Conservation (phyloP, 352 stramenopile genomes). For the Blastocystis sp. region DNA sequence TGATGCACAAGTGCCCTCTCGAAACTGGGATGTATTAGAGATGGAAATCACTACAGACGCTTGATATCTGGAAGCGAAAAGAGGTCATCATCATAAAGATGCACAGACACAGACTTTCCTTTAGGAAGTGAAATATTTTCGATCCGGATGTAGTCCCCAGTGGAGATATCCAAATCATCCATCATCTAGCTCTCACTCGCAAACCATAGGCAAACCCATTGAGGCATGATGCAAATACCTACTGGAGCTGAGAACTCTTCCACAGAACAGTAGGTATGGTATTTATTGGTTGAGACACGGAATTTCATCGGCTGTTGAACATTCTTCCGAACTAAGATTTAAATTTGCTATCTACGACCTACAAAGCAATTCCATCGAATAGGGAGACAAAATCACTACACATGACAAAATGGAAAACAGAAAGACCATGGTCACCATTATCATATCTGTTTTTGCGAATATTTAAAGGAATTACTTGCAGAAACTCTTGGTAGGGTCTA, state of each 20-base stretch:
- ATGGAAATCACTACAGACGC: background rate
- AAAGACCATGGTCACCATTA: constrained; percentile 1
- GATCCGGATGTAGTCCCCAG: background rate
- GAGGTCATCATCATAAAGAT: background rate
- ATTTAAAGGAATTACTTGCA: constrained; percentile 12
- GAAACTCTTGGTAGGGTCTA: constrained; percentile 52
- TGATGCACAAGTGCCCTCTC: background rate
- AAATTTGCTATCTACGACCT: background rate
- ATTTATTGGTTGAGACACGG: constrained; percentile 28
- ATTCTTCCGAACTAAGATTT: background rate
- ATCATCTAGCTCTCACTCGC: constrained; percentile 1
- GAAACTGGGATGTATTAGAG: background rate
- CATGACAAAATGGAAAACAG: background rate
- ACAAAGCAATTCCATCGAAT: constrained; percentile 20
- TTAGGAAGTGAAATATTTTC: constrained; percentile 36
- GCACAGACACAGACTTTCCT: constrained; percentile 7
- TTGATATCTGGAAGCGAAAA: background rate
- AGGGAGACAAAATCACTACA: constrained; percentile 35
- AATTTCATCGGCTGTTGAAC: constrained; percentile 45
- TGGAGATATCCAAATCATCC: background rate
- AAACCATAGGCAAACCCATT: background rate
- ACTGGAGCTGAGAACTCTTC: background rate
- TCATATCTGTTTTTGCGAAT: background rate
- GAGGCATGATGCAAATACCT: background rate
- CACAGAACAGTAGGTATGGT: constrained; percentile 32